A percentile compares a stretch with the other conserved stretches of the same genome.
phyloP scores from a whole-genome alignment of 768 basidiomycete species.

The Exsudoporus frostii region DNA sequence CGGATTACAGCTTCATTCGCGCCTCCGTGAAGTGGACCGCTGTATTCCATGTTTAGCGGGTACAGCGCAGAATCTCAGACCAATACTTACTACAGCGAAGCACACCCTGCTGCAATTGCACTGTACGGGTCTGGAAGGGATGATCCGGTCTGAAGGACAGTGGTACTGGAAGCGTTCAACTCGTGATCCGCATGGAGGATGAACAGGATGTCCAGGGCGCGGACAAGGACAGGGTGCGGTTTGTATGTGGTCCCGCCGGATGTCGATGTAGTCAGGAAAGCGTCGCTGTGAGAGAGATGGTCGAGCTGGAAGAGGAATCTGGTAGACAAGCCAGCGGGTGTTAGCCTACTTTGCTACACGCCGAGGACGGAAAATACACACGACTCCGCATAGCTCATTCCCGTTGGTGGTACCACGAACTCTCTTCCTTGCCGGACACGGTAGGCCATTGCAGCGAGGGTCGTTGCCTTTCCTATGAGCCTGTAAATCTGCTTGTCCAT shows the following conservation, averaged over 20 bases:
- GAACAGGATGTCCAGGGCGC: conserved; percentile 85
- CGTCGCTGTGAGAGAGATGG: conserved; percentile 47
- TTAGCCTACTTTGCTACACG: background rate
- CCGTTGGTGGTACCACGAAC: conserved; percentile 81
- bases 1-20: conserved; percentile 94
- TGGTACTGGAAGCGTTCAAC: conserved; percentile 81
- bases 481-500: conserved; percentile 95
- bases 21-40: conserved; percentile 51
- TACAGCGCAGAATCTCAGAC: background rate
- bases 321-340: background rate
- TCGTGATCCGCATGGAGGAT: conserved; percentile 90
- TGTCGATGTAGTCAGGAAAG: conserved; percentile 23
- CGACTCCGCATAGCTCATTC: conserved; percentile 83
- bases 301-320: conserved; percentile 93
- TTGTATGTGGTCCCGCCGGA: conserved; percentile 58
- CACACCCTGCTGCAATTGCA: conserved; percentile 84
- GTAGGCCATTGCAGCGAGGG: conserved; percentile 93
- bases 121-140: conserved; percentile 91
- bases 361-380: conserved; percentile 25
- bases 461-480: conserved; percentile 84
- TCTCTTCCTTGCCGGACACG: conserved; percentile 87
- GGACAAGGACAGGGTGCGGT: conserved; percentile 82
- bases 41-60: conserved; percentile 3
- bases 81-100: conserved; percentile 76
- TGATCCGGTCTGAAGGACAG: conserved; percentile 83